Base-by-base conservation (phyloP, 805 yeast species). In the Ogataea pini region DNA sequence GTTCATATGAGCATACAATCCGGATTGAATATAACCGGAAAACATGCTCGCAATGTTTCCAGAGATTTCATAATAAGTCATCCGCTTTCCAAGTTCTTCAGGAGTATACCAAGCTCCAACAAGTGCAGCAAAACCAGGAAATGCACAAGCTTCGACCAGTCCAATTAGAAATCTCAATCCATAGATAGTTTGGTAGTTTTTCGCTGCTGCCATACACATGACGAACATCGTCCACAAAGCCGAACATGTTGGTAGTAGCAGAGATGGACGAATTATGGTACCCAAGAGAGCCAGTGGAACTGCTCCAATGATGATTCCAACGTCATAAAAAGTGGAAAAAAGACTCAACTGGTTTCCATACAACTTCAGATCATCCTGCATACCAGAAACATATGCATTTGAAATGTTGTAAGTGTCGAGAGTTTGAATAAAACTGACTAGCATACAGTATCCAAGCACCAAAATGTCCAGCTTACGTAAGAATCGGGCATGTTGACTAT, bases 351-450 rank as follows among this genome's bases (percentile, higher is more conserved):
- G 56, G 59, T 82, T 77, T 10, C 86, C 86, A 46, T 72, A 59
- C 76, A 85, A 73, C 6, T 72, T 70, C 33, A 83, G 65, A 39
- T 71, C 80, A 55, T 77, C 81, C 49, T 74, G 64, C 79, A 85
- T 72, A 16, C 86, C 85, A 17, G 82, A 76, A 34, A 80, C 82
- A 56, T 82, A 85, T 1, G 89, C 89, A 57, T 83, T 82, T 51
- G 72, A 75, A 47, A 79, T 68, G 61, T 83, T 85, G 36, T 78
- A 72, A 47, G 76, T 76, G 61, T 85, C 89, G 36, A 85, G 69
- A 42, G 80, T 77, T 59, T 83, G 83, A 45, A 83, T 80, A 83
- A 86, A 85, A 63, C 83, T 82, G 1, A 80, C 79, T 16, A 72
- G 55, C 55, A 77, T 72, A n/a, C 62, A 65, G 50, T 71, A 74